phyloP scores from a whole-genome alignment of 225 moss, liverwort and hornwort genomes.

The Sphagnum contortum region DNA sequence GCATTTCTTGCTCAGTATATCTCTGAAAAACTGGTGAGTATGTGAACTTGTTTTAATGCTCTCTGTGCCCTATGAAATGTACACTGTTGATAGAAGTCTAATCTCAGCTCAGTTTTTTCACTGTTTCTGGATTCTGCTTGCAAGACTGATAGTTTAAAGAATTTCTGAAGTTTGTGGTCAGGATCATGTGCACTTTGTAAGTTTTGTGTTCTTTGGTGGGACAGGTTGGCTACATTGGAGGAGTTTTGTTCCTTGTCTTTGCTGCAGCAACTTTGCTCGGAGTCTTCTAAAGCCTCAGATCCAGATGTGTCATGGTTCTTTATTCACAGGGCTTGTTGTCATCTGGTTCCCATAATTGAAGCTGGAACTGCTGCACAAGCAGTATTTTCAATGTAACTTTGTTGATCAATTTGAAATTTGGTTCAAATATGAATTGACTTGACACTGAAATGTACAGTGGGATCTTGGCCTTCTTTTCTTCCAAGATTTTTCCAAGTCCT shows the following conservation, averaged over 20 bases:
- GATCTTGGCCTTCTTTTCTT: no score
- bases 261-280: slow-evolving; percentile 87
- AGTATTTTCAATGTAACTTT: no score
- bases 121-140: slow-evolving; percentile 2
- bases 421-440: no score
- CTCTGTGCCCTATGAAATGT: neutral
- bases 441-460: no score
- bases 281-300: slow-evolving; percentile 38
- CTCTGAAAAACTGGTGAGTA: slow-evolving; percentile 74
- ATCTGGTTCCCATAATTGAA: no score
- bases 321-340: no score
- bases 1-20: slow-evolving; percentile 86
- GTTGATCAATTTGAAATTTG: no score
- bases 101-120: slow-evolving; percentile 1
- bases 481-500: no score
- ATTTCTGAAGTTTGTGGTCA: neutral
- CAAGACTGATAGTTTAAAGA: neutral
- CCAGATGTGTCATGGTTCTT: no score
- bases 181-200: neutral
- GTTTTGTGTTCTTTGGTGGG: neutral
- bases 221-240: slow-evolving; percentile 86
- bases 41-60: neutral
- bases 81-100: neutral
- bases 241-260: slow-evolving; percentile 75
- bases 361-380: no score